These are phyloP conservation scores for Chaetoceros tenuissimus DNA, from an alignment of 108 stramenopile genomes.

Conservation along the genomic window DNA sequence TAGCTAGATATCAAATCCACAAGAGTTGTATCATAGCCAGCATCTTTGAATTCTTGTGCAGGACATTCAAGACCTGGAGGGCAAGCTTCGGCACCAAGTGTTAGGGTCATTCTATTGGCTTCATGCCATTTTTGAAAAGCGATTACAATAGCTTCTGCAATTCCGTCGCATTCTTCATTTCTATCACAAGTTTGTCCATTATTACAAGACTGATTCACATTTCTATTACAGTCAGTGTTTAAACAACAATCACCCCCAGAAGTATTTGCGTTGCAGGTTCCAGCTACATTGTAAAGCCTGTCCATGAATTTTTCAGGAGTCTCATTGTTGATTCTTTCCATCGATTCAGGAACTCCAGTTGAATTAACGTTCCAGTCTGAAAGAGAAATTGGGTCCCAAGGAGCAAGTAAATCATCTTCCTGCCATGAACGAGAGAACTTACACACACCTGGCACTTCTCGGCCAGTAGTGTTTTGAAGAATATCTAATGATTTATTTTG, in stretches of 20 bases:
- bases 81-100: constrained; percentile 30
- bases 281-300: constrained; percentile 33
- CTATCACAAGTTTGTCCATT: constrained; percentile 21
- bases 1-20: constrained; percentile 20
- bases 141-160: constrained; percentile 9
- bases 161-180: constrained; percentile 16
- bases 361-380: neutral
- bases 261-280: constrained; percentile 12
- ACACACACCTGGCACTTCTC: neutral
- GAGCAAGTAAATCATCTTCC: constrained; percentile 12
- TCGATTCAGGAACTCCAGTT: constrained; percentile 11
- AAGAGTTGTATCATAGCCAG: constrained; percentile 18
- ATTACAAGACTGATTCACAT: constrained; percentile 19
- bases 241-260: constrained; percentile 25
- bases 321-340: constrained; percentile 16
- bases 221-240: constrained; percentile 11
- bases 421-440: neutral
- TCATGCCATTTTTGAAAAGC: constrained; percentile 14
- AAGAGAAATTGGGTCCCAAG: constrained; percentile 10
- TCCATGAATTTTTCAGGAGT: constrained; percentile 12
- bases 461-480: neutral
- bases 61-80: constrained; percentile 23
- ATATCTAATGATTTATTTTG: constrained; percentile 13
- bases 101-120: constrained; percentile 18
- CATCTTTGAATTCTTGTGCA: constrained; percentile 16